phyloP scores from a whole-genome alignment of 192 early-diverging fungal genomes.

The Backusella australiensis region DNA sequence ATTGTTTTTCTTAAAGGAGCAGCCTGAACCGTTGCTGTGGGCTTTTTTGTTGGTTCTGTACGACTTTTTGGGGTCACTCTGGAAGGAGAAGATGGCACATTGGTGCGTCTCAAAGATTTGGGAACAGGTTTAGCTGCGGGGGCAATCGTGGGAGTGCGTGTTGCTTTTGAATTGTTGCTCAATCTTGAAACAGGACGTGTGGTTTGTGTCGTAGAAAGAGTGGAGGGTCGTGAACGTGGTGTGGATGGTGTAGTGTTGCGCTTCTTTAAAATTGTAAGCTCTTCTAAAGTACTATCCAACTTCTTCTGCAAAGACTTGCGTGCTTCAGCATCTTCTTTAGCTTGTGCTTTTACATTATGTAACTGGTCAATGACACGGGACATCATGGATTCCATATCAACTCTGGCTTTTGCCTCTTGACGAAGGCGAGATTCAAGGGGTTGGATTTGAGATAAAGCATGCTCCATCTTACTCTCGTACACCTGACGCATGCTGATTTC shows the following conservation, averaged over 20 bases:
- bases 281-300: conserved; percentile 9
- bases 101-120: not conserved
- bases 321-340: not conserved
- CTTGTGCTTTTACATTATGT: conserved; percentile 10
- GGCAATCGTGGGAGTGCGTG: not conserved
- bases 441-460: conserved; percentile 18
- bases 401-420: conserved; percentile 14
- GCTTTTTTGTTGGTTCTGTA: not conserved
- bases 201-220: not conserved
- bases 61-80: conserved; percentile 2
- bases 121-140: not conserved
- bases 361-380: conserved; percentile 20
- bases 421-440: conserved; percentile 23
- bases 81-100: not conserved
- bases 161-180: not conserved
- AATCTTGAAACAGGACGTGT: not conserved
- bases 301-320: not conserved
- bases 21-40: not conserved
- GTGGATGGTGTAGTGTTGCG: not conserved
- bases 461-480: conserved; percentile 26
- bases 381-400: conserved; percentile 23
- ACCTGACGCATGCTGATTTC: conserved; percentile 25
- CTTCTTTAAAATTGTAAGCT: conserved; percentile 17
- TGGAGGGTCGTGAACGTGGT: not conserved
- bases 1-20: not conserved